Evolutionary conservation across 768 basidiomycete genomes (phyloP).

Genomic region (Lactarius pseudohatsudake): DNA sequence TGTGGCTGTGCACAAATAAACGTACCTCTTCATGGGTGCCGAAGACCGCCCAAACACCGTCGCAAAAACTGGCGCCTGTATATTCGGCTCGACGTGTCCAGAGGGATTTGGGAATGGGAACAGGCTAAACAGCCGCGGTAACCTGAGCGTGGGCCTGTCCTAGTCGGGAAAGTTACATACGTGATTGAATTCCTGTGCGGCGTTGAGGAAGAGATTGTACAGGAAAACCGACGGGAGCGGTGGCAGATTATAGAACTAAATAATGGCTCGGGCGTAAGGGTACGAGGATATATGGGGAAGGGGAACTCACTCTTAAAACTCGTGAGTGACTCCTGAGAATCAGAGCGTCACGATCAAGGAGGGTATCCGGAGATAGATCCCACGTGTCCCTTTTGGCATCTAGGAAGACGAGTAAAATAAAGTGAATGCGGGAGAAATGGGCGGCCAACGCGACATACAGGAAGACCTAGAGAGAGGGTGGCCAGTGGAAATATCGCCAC

Average conservation of each 20-base stretch:
- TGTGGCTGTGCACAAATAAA: slow-evolving; percentile 27
- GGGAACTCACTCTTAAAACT: slow-evolving; percentile 18
- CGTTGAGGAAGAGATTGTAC: slow-evolving; percentile 41
- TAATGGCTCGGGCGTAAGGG: not conserved
- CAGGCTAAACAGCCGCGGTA: not conserved
- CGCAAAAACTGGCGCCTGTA: slow-evolving; percentile 29
- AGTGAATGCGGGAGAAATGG: not conserved
- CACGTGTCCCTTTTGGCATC: not conserved
- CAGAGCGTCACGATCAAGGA: slow-evolving; percentile 15
- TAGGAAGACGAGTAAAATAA: not conserved
- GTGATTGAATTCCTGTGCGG: slow-evolving; percentile 26
- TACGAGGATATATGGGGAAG: not conserved
- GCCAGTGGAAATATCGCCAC: not conserved
- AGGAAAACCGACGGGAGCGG: slow-evolving; percentile 40
- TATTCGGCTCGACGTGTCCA: slow-evolving; percentile 44
- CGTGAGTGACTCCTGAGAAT: slow-evolving; percentile 18
- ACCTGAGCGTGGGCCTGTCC: not conserved
- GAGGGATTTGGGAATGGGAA: slow-evolving; percentile 42
- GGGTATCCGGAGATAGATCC: not conserved
- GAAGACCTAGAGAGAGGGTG: not conserved
- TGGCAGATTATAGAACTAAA: slow-evolving; percentile 44
- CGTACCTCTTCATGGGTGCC: slow-evolving; percentile 61
- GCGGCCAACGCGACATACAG: not conserved
- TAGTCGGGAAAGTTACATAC: slow-evolving; percentile 4
- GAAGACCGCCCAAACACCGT: slow-evolving; percentile 58